Base-by-base conservation (phyloP, 1,139 yeast species). In the Debaryomyces sp. region DNA sequence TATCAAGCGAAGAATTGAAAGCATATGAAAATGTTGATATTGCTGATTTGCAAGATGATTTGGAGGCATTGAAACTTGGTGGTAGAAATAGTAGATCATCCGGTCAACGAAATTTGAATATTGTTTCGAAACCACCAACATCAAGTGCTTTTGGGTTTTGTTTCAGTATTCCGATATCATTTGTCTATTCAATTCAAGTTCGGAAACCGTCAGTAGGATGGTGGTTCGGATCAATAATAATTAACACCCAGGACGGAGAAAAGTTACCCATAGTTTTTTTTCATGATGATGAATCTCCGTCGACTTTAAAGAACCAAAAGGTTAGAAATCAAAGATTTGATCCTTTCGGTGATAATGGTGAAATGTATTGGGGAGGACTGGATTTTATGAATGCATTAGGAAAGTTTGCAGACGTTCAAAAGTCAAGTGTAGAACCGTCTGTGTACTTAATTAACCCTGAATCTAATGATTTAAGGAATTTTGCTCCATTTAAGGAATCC, bases 291-390 rank as follows among this genome's bases (percentile, higher is more conserved):
- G 94, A 89, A 58, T 82, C 87, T 23, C 84, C 89, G 6, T 86
- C 95, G 39, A 89, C 96, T 0, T 71, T 79, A 48, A 68, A 77
- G 53, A 85, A 81, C 54, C 86, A 84, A 54, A 76, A 78, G 50
- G 62, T 78, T 43, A 80, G 84, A 50, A 81, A 80, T 56, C 81
- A 84, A 61, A 71, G 79, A 22, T 90, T 91, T 64, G 89, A 87
- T 53, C 92, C 96, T 0, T 92, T 89, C 66, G 81, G 81, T 21
- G 80, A 78, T 29, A 78, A 79, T 29, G 84, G 82, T 30, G 78
- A 78, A 13, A 62, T 89, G 41, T 87, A 85, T 58, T 94, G 98
- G 98, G 99, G 99, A 24, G 99, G 97, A 1, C 80, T 79, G 39
- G 89, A 89, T 57, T 85, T 95, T 54, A 68, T 90, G 54, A 70